Percentiles rank a stretch among this genome's conserved stretches.
Conservation (phyloP, 2,329 filamentous ascomycete genomes). For the Colletotrichum gigasporum region DNA sequence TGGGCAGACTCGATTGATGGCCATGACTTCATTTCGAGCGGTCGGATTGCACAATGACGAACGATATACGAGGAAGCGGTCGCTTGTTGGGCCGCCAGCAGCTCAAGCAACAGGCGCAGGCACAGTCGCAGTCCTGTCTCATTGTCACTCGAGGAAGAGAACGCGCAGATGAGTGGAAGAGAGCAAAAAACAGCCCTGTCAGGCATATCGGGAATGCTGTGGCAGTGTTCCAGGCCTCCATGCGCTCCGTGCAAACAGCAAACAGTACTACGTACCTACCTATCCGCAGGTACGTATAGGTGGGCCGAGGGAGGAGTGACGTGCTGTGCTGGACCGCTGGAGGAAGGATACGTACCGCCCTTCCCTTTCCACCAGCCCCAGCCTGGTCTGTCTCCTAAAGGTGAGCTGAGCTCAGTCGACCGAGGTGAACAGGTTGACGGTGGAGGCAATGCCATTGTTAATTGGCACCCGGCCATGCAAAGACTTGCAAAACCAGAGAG, state of each 20-base stretch:
- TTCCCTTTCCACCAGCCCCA: no score
- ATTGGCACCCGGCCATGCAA: no score
- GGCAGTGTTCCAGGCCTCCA: conserved; percentile 12
- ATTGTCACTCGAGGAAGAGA: background rate
- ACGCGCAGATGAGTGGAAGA: background rate
- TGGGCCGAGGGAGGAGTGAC: conserved; percentile 3
- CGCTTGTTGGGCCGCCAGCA: background rate
- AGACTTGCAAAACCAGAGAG: no score
- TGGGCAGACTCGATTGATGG: background rate
- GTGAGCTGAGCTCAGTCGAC: no score
- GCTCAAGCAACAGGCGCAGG: background rate
- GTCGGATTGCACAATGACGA: background rate
- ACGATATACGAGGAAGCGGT: background rate
- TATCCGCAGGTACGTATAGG: no score
- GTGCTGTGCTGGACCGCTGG: conserved; percentile 12
- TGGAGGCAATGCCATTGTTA: no score
- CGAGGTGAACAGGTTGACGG: background rate
- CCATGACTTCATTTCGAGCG: conserved; percentile 9
- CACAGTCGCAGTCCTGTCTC: background rate
- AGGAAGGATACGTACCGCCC: background rate
- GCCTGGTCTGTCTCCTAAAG: background rate
- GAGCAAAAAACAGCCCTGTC: conserved; percentile 18
- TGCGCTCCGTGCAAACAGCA: conserved; percentile 1
- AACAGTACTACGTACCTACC: no score
- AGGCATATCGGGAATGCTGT: conserved; percentile 16